phyloP scores from a whole-genome alignment of 139 green algal genomes.

The Chlamydomonas sp. region DNA sequence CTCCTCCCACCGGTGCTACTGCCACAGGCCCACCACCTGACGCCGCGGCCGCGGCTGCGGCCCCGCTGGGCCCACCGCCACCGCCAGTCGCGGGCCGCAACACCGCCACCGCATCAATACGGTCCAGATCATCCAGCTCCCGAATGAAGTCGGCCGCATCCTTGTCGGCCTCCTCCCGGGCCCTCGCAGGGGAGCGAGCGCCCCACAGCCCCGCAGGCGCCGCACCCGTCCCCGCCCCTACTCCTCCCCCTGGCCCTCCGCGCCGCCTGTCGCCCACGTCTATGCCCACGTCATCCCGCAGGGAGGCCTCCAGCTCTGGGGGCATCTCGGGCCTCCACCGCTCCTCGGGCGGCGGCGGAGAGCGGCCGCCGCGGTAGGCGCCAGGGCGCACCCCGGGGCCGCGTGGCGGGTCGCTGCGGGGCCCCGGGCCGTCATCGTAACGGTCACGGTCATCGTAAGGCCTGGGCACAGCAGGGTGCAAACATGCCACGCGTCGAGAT shows the following conservation, averaged over 20 bases:
- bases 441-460: neutral
- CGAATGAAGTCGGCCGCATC: slow-evolving; percentile 26
- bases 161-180: neutral
- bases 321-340: slow-evolving; percentile 24
- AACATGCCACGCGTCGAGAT: no score
- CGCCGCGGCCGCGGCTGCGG: no score
- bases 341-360: neutral
- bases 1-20: no score
- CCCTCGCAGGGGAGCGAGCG: neutral
- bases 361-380: neutral
- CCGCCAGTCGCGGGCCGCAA: neutral
- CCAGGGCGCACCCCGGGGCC: no score
- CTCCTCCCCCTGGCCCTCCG: neutral
- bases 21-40: no score
- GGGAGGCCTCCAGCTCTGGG: neutral
- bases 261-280: neutral
- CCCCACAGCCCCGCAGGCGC: neutral
- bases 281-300: neutral
- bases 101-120: neutral
- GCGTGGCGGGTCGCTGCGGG: neutral
- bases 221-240: neutral
- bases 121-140: slow-evolving; percentile 13
- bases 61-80: neutral
- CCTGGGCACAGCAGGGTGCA: no score
- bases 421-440: neutral